Conservation (phyloP, 495 filamentous ascomycete species). For the Daldinia caldariorum region DNA sequence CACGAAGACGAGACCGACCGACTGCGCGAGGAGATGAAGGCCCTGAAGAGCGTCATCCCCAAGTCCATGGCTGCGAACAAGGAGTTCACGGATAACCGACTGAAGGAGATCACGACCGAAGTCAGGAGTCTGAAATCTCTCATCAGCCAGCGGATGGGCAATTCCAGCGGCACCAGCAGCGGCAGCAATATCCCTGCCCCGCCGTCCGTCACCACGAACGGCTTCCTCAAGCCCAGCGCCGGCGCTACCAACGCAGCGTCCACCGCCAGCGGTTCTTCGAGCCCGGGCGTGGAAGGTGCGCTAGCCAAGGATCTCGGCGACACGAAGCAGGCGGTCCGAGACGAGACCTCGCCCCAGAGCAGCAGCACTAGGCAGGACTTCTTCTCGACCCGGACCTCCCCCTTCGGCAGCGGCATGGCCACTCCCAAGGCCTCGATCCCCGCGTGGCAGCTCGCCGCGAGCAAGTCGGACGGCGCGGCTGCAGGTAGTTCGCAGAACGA, state of each 20-base stretch:
- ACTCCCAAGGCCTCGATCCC: slow-evolving; percentile 77
- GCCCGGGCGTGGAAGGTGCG: slow-evolving; percentile 48
- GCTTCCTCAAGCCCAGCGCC: slow-evolving; percentile 54
- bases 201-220: slow-evolving; percentile 40
- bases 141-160: slow-evolving; percentile 79
- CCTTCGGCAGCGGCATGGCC: slow-evolving; percentile 55
- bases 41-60: slow-evolving; percentile 83
- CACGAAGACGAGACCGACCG: slow-evolving; percentile 86
- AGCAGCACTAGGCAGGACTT: slow-evolving; percentile 51
- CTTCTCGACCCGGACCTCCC: slow-evolving; percentile 48
- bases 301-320: slow-evolving; percentile 44
- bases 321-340: slow-evolving; percentile 28
- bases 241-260: slow-evolving; percentile 40
- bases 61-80: slow-evolving; percentile 88
- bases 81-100: slow-evolving; percentile 77
- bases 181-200: slow-evolving; percentile 34
- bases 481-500: slow-evolving; percentile 38
- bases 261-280: slow-evolving; percentile 36
- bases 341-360: slow-evolving; percentile 46
- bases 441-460: slow-evolving; percentile 86
- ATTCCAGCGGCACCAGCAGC: slow-evolving; percentile 48
- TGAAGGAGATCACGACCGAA: slow-evolving; percentile 87
- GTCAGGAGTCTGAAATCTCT: slow-evolving; percentile 92
- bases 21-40: slow-evolving; percentile 85
- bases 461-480: slow-evolving; percentile 49